Evolutionary conservation across 257 asterid genomes (phyloP), one percentile per base, ranked within the genome.

Genomic region (Nicotiana noctiflora): DNA sequence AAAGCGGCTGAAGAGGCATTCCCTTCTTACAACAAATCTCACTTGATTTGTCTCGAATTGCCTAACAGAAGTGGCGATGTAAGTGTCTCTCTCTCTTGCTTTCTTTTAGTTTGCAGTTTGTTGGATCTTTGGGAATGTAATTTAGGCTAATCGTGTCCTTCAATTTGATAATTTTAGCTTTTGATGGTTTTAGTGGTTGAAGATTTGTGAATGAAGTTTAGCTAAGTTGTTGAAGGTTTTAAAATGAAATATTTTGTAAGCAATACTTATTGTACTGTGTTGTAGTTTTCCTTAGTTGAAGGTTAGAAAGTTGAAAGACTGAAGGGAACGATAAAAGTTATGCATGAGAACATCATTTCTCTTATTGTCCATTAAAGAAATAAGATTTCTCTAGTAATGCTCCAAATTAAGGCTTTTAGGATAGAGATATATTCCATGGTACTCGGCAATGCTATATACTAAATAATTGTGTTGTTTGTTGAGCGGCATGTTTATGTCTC

Each of bases 21-120:
- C 89, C 98, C 99, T 17, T 75, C 87, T 29, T 92, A 93, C 90
- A 95, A 95, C 83, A 95, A 95, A 90, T 84, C 95, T 19, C 99
- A 93, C 86, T 81, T 92, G 97, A 88, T 95, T 83, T 93, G 92
- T 87, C 89, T 95, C 76, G 93, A 90, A 13, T 89, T 95, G 25
- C 99, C 98, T 21, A 86, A 93, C 85, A 88, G 96, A 84, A 91
- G 97, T 86, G 97, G 99, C 84, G 98, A 95, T 90, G 99, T 95
- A 89, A 88, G 77, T 77, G 21, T 80, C 60, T 63, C 60, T 46
- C 37, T 59, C 75, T 63, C 46, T 79, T 79, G 75, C 82, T 55
- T 64, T 79, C 80, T n/a, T 25, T 76, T 53, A 67, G 29, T 15
- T n/a, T 75, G 44, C 37, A 40, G 65, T 23, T 23, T 68, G 80